These are phyloP conservation scores for Kwoniella newhampshirensis DNA, from an alignment of 768 basidiomycete species.

Conservation along the genomic window DNA sequence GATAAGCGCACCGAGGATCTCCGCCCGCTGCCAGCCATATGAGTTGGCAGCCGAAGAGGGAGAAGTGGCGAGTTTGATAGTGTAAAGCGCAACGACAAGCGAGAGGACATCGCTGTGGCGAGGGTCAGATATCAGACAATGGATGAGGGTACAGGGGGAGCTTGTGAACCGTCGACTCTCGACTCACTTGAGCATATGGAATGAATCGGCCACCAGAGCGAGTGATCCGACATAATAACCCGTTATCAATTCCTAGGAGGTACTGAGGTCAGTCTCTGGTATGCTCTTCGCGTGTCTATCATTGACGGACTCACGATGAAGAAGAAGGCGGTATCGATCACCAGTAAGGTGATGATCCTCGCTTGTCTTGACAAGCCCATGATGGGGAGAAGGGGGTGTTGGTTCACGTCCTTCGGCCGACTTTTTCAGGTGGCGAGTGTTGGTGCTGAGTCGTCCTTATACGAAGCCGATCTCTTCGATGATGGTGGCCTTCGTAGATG, in stretches of 20 bases:
- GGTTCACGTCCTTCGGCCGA: no score
- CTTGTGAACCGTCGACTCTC: not conserved
- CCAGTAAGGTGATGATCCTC: constrained; percentile 62
- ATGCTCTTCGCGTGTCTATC: not conserved
- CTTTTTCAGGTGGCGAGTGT: not conserved
- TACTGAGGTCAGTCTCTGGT: constrained; percentile 1
- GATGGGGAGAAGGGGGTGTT: not conserved
- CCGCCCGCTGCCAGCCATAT: constrained; percentile 99
- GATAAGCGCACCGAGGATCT: constrained; percentile 88
- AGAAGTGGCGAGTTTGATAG: constrained; percentile 64
- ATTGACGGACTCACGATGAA: constrained; percentile 73
- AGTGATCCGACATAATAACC: constrained; percentile 96
- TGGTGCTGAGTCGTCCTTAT: no score
- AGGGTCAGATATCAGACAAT: constrained; percentile 22
- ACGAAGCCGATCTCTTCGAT: no score
- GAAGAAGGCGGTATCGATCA: constrained; percentile 69
- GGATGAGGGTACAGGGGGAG: not conserved
- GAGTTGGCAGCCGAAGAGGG: constrained; percentile 67
- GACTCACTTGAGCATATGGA: constrained; percentile 96
- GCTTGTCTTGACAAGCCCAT: constrained; percentile 43
- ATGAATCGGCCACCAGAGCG: constrained; percentile 92
- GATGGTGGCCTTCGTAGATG: no score
- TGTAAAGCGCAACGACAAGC: constrained; percentile 89
- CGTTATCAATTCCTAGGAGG: constrained; percentile 51
- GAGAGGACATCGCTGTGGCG: constrained; percentile 98